Evolutionary conservation across 371 early-diverging fungal genomes (phyloP).

Genomic region (Paraphysoderma sedebokerense): DNA sequence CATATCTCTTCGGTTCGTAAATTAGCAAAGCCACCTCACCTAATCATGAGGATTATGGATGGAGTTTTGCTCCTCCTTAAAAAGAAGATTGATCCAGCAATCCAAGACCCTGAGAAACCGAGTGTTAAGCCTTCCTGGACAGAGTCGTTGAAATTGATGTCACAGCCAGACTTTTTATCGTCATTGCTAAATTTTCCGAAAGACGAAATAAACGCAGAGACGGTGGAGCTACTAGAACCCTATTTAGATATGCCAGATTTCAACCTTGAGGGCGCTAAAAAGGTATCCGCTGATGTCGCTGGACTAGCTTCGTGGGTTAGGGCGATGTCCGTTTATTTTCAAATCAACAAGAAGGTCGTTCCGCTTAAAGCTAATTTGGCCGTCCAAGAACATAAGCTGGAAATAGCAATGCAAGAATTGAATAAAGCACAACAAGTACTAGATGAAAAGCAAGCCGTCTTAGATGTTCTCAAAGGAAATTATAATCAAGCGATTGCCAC

Average conservation of each 20-base stretch:
- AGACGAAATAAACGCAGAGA: conserved; percentile 45
- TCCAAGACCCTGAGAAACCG: conserved; percentile 36
- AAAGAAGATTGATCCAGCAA: conserved; percentile 21
- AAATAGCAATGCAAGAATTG: conserved; percentile 29
- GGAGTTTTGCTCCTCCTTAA: conserved; percentile 33
- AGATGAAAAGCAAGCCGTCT: conserved; percentile 41
- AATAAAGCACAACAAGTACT: conserved; percentile 27
- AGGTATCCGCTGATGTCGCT: conserved; percentile 45
- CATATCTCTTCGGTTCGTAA: conserved; percentile 41
- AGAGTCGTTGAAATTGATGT: conserved; percentile 38
- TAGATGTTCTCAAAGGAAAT: conserved; percentile 33
- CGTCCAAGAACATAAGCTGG: conserved; percentile 32
- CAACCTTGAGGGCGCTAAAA: conserved; percentile 42
- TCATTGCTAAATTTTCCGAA: conserved; percentile 32
- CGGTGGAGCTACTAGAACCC: conserved; percentile 33
- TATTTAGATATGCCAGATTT: conserved; percentile 41
- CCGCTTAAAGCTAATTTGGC: conserved; percentile 39
- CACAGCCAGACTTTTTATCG: conserved; percentile 28
- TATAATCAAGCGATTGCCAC: conserved; percentile 29
- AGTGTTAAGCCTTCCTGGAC: conserved; percentile 35
- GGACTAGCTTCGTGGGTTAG: conserved; percentile 37
- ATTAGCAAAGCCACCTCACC: conserved; percentile 41
- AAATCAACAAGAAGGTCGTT: conserved; percentile 40
- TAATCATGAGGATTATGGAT: conserved; percentile 48
- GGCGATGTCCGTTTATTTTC: conserved; percentile 36